Conservation (phyloP, 306 rosid species). For the Acacia acuminata region DNA sequence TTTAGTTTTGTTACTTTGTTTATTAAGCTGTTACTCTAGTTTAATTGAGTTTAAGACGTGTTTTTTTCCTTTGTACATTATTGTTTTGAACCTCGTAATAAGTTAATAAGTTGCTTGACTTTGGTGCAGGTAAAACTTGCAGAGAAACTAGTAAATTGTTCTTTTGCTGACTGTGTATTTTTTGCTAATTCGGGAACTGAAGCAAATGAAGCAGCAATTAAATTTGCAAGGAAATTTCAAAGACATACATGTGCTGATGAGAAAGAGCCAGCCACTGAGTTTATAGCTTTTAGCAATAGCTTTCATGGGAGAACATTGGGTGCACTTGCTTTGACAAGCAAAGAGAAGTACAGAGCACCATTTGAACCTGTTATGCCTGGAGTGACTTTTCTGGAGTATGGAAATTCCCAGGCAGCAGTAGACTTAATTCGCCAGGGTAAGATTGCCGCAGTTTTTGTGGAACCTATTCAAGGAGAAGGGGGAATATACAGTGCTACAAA, state of each 20-base stretch:
- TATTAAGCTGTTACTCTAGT: constrained; percentile 11
- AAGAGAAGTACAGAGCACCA: constrained; percentile 80
- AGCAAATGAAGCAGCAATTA: constrained; percentile 94
- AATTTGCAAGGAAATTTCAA: constrained; percentile 87
- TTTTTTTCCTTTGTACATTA: not conserved
- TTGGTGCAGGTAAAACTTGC: constrained; percentile 84
- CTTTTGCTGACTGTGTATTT: constrained; percentile 93
- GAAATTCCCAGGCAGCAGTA: constrained; percentile 67
- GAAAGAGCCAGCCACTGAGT: constrained; percentile 62
- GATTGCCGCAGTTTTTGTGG: constrained; percentile 86
- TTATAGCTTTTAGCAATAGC: constrained; percentile 75
- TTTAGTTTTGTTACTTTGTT: not conserved
- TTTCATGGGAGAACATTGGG: constrained; percentile 98
- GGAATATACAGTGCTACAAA: constrained; percentile 84
- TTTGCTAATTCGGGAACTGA: constrained; percentile 92
- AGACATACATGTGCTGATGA: constrained; percentile 52
- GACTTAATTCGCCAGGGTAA: constrained; percentile 63
- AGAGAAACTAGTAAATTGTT: constrained; percentile 57
- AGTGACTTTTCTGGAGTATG: constrained; percentile 78
- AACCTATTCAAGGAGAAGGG: constrained; percentile 97
- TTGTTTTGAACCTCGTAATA: constrained; percentile 1
- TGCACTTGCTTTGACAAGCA: constrained; percentile 94
- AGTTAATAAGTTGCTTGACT: constrained; percentile 10
- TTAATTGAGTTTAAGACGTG: constrained; percentile 8
- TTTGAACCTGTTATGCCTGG: constrained; percentile 99